phyloP scores from a whole-genome alignment of 768 basidiomycete genomes.

The Leccinellum albellum region DNA sequence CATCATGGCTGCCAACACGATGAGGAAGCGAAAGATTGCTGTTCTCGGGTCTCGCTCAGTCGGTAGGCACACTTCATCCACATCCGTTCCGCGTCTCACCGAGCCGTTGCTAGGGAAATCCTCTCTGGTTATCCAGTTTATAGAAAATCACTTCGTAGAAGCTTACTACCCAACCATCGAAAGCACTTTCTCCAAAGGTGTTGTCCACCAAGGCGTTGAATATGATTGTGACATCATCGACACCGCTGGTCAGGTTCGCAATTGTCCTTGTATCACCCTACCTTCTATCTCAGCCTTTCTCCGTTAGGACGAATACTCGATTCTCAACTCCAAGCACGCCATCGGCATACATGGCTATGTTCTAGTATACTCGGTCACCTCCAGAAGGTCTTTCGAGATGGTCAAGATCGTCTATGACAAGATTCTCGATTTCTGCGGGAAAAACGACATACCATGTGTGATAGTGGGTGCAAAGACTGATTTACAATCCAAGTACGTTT shows the following conservation, averaged over 20 bases:
- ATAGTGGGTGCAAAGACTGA: slow-evolving; percentile 93
- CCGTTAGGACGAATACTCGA: slow-evolving; percentile 83
- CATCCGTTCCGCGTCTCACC: slow-evolving; percentile 12
- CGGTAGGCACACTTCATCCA: slow-evolving; percentile 47
- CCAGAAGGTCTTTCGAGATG: slow-evolving; percentile 91
- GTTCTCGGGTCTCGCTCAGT: slow-evolving; percentile 85
- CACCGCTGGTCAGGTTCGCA: slow-evolving; percentile 88
- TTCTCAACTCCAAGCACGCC: slow-evolving; percentile 89
- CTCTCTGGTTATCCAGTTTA: slow-evolving; percentile 88
- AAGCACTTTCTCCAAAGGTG: slow-evolving; percentile 77
- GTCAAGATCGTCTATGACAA: slow-evolving; percentile 90
- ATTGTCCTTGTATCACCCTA: not conserved
- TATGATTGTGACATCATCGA: slow-evolving; percentile 98
- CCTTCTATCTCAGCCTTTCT: slow-evolving; percentile 4
- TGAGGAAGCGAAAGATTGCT: slow-evolving; percentile 86
- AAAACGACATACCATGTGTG: slow-evolving; percentile 84
- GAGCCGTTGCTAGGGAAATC: slow-evolving; percentile 72
- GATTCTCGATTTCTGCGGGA: slow-evolving; percentile 83
- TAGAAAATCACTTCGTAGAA: slow-evolving; percentile 89
- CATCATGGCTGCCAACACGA: slow-evolving; percentile 33
- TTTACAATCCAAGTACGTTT: slow-evolving; percentile 66
- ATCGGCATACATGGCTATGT: slow-evolving; percentile 97
- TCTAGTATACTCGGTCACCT: slow-evolving; percentile 92
- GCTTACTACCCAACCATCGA: slow-evolving; percentile 96
- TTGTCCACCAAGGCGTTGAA: slow-evolving; percentile 83